Conservation (phyloP, 106 monocot genomes). For the Dioscorea alata region DNA sequence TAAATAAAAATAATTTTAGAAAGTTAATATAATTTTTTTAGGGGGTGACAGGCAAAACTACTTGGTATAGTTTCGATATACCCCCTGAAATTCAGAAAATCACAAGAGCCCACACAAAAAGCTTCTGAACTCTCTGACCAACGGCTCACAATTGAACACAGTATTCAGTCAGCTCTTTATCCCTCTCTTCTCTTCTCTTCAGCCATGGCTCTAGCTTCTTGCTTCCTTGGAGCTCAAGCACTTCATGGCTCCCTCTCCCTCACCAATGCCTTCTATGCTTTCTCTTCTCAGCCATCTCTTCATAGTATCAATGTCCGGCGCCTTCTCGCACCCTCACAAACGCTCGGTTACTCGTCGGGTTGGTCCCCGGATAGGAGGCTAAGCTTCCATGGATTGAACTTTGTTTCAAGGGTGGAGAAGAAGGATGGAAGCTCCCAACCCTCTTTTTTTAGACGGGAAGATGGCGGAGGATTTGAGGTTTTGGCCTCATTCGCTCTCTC, state of each 20-base stretch:
- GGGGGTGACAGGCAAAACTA: too few relatives aligned
- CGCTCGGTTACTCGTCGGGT: not conserved
- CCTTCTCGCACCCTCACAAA: too few relatives aligned
- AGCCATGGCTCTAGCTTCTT: constrained; percentile 22
- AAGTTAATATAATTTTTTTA: too few relatives aligned
- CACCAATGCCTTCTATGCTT: not conserved
- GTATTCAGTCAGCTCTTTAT: too few relatives aligned
- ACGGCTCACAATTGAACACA: not conserved
- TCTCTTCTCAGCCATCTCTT: not conserved
- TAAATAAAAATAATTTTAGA: too few relatives aligned
- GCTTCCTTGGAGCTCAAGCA: constrained; percentile 15
- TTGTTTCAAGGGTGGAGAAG: constrained; percentile 21
- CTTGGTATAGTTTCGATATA: too few relatives aligned
- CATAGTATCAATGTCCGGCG: too few relatives aligned
- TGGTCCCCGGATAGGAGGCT: not conserved
- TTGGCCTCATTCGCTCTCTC: too few relatives aligned
- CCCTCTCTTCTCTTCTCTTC: not conserved
- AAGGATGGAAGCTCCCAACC: constrained; percentile 19
- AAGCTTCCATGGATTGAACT: constrained; percentile 6
- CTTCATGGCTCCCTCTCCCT: not conserved
- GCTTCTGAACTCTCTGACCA: too few relatives aligned
- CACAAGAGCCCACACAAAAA: too few relatives aligned
- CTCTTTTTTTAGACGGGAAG: not conserved
- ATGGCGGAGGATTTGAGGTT: constrained; percentile 18
- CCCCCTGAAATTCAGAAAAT: too few relatives aligned